A percentile compares a stretch with the other conserved stretches of the same genome.
phyloP scores from a whole-genome alignment of 1,284 basidiomycete genomes.

The Pseudozyma pruni region DNA sequence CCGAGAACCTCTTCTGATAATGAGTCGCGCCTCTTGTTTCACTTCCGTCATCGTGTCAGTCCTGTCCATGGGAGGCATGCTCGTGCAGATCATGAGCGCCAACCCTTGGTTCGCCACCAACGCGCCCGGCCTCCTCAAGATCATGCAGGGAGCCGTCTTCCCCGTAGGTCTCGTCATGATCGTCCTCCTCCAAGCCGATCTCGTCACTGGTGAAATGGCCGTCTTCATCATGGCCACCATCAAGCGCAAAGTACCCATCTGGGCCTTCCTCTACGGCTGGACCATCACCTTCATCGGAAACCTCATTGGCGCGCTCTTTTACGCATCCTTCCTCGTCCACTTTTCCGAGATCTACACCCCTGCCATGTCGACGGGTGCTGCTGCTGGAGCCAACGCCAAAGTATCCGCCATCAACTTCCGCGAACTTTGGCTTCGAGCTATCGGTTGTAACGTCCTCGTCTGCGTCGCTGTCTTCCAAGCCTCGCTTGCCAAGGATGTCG shows the following conservation, averaged over 20 bases:
- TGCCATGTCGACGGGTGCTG: slow-evolving; percentile 40
- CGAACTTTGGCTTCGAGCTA: slow-evolving; percentile 78
- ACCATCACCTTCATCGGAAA: slow-evolving; percentile 77
- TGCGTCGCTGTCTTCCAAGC: slow-evolving; percentile 84
- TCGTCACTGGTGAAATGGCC: slow-evolving; percentile 57
- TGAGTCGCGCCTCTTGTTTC: no score
- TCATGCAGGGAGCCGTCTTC: slow-evolving; percentile 52
- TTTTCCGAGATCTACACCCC: slow-evolving; percentile 46
- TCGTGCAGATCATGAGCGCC: slow-evolving; percentile 56
- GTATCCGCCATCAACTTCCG: slow-evolving; percentile 46
- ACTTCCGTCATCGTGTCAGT: slow-evolving; percentile 15
- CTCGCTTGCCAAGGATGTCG: slow-evolving; percentile 76
- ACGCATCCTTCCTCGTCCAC: slow-evolving; percentile 73
- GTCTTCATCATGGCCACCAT: slow-evolving; percentile 57
- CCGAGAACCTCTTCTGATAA: no score
- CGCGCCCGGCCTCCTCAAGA: slow-evolving; percentile 54
- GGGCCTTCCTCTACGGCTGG: slow-evolving; percentile 65
- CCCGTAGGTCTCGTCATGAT: slow-evolving; percentile 61
- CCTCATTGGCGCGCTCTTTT: slow-evolving; percentile 77
- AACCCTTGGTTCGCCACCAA: slow-evolving; percentile 57
- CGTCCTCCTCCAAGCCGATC: slow-evolving; percentile 55
- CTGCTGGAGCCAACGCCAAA: slow-evolving; percentile 36
- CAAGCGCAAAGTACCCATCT: slow-evolving; percentile 52
- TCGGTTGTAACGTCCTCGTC: slow-evolving; percentile 82
- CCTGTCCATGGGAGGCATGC: slow-evolving; percentile 52